phyloP scores from a whole-genome alignment of 2,329 filamentous ascomycete genomes.

The Parafenestella ontariensis region DNA sequence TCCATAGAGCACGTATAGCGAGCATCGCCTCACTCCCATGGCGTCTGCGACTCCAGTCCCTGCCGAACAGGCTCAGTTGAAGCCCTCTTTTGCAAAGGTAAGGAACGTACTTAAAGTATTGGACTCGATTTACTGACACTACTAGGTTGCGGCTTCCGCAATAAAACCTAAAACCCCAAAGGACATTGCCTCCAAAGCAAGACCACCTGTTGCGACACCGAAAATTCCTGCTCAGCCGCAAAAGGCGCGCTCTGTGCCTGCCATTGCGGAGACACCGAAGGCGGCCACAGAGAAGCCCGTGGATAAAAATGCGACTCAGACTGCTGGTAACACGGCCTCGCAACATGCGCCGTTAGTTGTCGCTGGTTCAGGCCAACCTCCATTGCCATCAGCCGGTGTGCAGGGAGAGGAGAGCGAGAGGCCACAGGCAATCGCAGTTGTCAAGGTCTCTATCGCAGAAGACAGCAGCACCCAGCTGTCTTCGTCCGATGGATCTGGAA shows the following conservation, averaged over 20 bases:
- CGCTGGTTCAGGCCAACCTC: constrained; percentile 25
- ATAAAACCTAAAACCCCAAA: constrained; percentile 39
- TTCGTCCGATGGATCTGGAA: constrained; percentile 70
- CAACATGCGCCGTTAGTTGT: constrained; percentile 35
- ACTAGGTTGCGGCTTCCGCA: constrained; percentile 52
- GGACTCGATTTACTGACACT: constrained; percentile 17
- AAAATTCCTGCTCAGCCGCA: constrained; percentile 27
- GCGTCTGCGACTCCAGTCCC: constrained; percentile 40
- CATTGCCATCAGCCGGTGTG: constrained; percentile 55
- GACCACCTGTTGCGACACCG: constrained; percentile 36
- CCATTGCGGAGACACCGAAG: constrained; percentile 26
- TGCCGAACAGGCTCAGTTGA: constrained; percentile 47
- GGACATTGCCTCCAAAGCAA: constrained; percentile 31
- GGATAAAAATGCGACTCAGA: constrained; percentile 23
- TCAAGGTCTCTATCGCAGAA: constrained; percentile 47
- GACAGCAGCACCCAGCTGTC: constrained; percentile 56
- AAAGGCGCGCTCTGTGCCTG: constrained; percentile 26
- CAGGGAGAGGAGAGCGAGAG: constrained; percentile 39
- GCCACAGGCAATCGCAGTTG: constrained; percentile 36
- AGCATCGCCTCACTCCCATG: constrained; percentile 28
- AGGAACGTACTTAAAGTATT: constrained; percentile 21
- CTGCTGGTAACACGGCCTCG: constrained; percentile 29
- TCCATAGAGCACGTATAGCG: constrained; percentile 13
- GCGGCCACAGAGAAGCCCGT: constrained; percentile 18
- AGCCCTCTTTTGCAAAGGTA: constrained; percentile 81